Evolutionary conservation across 768 basidiomycete species (phyloP), one percentile per base, ranked within the genome.

Genomic region (Hortiboletus flavorubellus): DNA sequence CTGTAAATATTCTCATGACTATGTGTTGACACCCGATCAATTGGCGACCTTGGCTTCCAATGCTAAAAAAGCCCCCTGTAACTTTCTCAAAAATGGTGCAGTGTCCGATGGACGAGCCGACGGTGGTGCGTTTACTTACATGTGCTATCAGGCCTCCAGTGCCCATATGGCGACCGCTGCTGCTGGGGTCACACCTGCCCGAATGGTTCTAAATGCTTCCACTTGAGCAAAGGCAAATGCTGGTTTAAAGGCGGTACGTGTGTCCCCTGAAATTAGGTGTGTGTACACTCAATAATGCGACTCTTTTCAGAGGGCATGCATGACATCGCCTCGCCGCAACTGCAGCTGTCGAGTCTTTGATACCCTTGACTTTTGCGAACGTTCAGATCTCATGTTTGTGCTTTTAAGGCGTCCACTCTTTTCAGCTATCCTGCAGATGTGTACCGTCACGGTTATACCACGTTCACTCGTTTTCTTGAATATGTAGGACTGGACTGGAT

Each of bases 171-270:
- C 40, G 81, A 83, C 41, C 74, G 74, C 55, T 92, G 89, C 64
- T 91, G 89, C 69, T 91, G 89, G 88, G 90, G 90, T 8, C 90
- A 92, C 67, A 75, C 82, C 23, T 92, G 90, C 63, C 90, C 90
- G 14, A 86, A 86, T 60, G 90, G 90, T n/a, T 78, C 79, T 16
- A 82, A 80, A 63, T 87, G 86, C 63, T 73, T 70, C 44, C 86
- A 87, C 68, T 73, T 86, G 31, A 82, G 80, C 72, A 89, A 86
- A 66, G 89, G 89, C 41, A 91, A 87, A 72, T 92, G 90, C 66
- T 91, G 90, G 88, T 92, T 92, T 72, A 91, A 91, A 79, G 89
- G 86, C 61, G 71, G 79, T 80, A 53, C 64, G 80, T 72, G 9
- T 31, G 12, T 49, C 37, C 8, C 23, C 9, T 35, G 23, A 49